Evolutionary conservation across 2,329 filamentous ascomycete genomes (phyloP), one percentile per base, ranked within the genome.

Genomic region (Myrmaecium sp.): DNA sequence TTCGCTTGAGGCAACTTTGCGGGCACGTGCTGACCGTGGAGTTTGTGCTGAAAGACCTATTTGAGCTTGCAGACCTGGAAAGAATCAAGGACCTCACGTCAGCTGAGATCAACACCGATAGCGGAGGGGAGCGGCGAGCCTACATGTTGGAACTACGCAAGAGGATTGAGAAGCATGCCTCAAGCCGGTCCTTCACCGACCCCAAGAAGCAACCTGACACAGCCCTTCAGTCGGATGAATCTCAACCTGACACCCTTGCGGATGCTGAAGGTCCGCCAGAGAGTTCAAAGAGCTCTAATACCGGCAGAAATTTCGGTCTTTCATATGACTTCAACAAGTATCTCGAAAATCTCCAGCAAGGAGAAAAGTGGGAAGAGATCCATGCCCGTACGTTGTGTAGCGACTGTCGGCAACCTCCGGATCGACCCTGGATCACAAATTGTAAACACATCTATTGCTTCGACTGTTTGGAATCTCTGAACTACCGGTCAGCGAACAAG

Each of bases 391-490:
- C 51, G 39, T 33, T 39, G 3, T 70, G 67, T 38, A 35, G 40
- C 3, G 33, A 38, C 1, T 72, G 69, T 34, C 34, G 39, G 3
- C 36, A 49, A 11, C 25, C 42, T 0, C 60, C 62, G 0, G 35
- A 42, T 0, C 34, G 54, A 1, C 51, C 60, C 1, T 42, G 52
- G 6, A 46, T 64, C 16, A 65, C 64, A 0, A 44, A 53, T 4
- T 74, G 69, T 38, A 47, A 52, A 10, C 69, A 74, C 32, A 42
- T 70, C 4, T 67, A 66, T 34, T 74, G 69, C 42, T 30, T 41
- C 2, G 40, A 46, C 0, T 74, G 69, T 35, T 45, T 66, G 5
- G 27, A 39, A 2, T 35, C 40, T 3, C 30, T 53, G 21, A 33
- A 40, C 23, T n/a, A 46, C 1, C 26, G 41, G 3, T 46, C 47